Evolutionary conservation across 2,329 filamentous ascomycete genomes (phyloP), one percentile per base, ranked within the genome.

Genomic region (Sporothrix inflata): DNA sequence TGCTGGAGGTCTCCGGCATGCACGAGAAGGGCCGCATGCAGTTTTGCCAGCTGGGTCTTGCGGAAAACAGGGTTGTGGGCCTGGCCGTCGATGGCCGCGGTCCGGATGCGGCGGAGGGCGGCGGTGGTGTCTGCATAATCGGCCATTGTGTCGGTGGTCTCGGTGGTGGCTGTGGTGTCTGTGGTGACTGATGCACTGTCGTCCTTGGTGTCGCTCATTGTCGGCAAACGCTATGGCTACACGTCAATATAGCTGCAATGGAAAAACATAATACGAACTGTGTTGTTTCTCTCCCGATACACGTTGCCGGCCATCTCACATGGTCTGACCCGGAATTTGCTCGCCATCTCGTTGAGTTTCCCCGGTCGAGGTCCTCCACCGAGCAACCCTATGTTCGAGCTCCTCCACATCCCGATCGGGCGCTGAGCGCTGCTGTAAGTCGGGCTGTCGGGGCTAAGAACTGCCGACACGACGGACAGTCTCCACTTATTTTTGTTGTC

Each of bases 21-120:
- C 27, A 9, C 16, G 12, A 57, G 4, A 3, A 57, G 53, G 1
- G 53, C 53, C 12, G 53, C 53, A 16, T 57, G 53, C 53, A 57
- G 53, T 8, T 34, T 57, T 24, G 53, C 53, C 53, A 57, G 53
- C 53, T 57, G 53, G 24, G 53, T 57, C 53, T 57, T 57, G 53
- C 53, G 53, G 53, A 57, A 57, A 24, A 57, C 53, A 24, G 53
- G 53, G 53, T 57, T 57, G 53, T 57, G 53, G 11, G 53, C 53
- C 53, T 57, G 53, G 53, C 53, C 53, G 53, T 57, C 53, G 53
- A 57, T 57, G 53, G 53, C 53, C 4, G 53, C 53, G 24, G 53
- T 34, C 24, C 53, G 53, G 24, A 57, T 30, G 24, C 53, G 53
- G 24, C 53, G 53, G 53, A 57, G 53, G 24, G 24, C 53, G 53